Evolutionary conservation across 1,284 basidiomycete species (phyloP), one percentile per base, ranked within the genome.

Genomic region (Waitea zeae): DNA sequence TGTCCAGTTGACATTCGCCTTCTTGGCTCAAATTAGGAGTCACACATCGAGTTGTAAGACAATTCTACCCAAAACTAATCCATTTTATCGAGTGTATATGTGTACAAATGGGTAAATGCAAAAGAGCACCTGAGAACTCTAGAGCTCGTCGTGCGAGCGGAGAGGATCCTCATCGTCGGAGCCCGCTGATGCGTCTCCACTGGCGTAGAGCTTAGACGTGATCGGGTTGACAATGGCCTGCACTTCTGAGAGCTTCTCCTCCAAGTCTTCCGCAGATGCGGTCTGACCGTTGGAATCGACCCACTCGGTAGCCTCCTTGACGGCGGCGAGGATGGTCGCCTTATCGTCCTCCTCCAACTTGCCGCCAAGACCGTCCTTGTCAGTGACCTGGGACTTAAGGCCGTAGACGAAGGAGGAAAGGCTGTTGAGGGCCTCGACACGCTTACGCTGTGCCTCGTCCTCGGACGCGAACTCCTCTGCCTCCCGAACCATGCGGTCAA

Each of bases 281-380:
- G 57, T 59, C 35, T 67, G 57, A n/a, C 75, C 79, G 52, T 87
- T 70, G 48, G 78, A 73, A 35, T 92, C 87, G 42, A 93, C 70
- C 89, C 89, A 96, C 41, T 89, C 83, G 22, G 80, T 77, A 42
- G 79, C 76, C 49, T 93, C 87, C 68, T 92, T 93, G 58, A 95
- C 62, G 29, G 76, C 64, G 17, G 67, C 70, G 38, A 87, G 63
- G 44, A 96, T 70, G 13, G 71, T 74, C 73, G 88, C 81, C 70
- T 90, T 90, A 65, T 96, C 90, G 1, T 80, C 80, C 22, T 76
- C 74, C 41, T 67, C 68, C 41, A 95, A 59, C 61, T 95, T 95
- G 46, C 83, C 84, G 45, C 89, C 89, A 37, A 95, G 73, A 43
- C 88, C 89, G 36, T 92, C 78, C 46, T 79, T 64, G 61, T 95